phyloP scores from a whole-genome alignment of 495 filamentous ascomycete genomes.

The Penicillium simplicissimum region DNA sequence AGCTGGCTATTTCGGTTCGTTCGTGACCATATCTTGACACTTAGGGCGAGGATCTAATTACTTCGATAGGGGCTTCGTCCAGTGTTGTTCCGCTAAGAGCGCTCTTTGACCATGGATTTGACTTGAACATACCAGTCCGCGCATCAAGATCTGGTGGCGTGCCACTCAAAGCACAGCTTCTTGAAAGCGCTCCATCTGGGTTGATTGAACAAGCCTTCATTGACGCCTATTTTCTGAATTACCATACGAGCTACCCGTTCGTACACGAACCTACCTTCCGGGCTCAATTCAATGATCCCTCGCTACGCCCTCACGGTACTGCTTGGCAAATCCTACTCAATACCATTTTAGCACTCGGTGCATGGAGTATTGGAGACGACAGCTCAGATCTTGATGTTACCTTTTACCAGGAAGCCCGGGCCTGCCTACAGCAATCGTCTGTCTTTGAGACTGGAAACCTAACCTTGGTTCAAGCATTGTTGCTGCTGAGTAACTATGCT shows the following conservation, averaged over 20 bases:
- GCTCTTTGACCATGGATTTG: slow-evolving; percentile 48
- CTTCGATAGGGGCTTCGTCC: slow-evolving; percentile 41
- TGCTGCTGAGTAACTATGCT: slow-evolving; percentile 54
- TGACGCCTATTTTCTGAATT: slow-evolving; percentile 54
- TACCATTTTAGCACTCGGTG: slow-evolving; percentile 52
- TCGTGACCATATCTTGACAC: neutral
- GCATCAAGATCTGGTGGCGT: slow-evolving; percentile 36
- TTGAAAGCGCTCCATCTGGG: slow-evolving; percentile 45
- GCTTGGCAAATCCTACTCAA: slow-evolving; percentile 56
- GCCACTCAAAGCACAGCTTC: slow-evolving; percentile 42
- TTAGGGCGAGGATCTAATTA: slow-evolving; percentile 13
- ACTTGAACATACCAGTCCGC: slow-evolving; percentile 44
- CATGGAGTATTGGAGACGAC: slow-evolving; percentile 53
- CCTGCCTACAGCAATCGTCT: slow-evolving; percentile 45
- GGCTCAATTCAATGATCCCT: slow-evolving; percentile 54
- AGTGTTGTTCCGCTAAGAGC: slow-evolving; percentile 49
- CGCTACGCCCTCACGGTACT: slow-evolving; percentile 47
- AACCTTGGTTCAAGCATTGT: slow-evolving; percentile 51
- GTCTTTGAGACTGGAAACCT: slow-evolving; percentile 55
- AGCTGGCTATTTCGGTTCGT: slow-evolving; percentile 51
- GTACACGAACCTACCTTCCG: slow-evolving; percentile 57
- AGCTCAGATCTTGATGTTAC: slow-evolving; percentile 50
- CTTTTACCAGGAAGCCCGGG: slow-evolving; percentile 50
- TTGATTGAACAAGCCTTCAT: slow-evolving; percentile 50
- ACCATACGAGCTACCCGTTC: slow-evolving; percentile 56